Evolutionary conservation across 1,139 yeast species (phyloP), one percentile per base, ranked within the genome.

Genomic region (Scheffersomyces parashehatae): DNA sequence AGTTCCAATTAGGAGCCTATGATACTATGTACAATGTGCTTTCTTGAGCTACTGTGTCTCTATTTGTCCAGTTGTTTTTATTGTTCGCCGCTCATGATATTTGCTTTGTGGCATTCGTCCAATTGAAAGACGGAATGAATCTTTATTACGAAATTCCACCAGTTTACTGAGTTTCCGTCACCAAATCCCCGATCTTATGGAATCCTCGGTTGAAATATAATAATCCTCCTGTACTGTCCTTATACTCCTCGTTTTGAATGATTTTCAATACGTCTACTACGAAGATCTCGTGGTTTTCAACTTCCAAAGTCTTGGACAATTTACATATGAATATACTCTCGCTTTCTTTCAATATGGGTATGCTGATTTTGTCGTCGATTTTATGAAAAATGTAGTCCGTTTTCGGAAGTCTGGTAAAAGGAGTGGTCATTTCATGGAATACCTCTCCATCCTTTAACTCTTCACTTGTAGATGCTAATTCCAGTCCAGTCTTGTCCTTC

Each of bases 221-320:
- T 37, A 86, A 59, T 0, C 89, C 89, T 3, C 89, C 89, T 14
- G 35, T 14, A 2, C 75, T 63, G 43, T 56, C 54, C 5, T 51
- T 49, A n/a, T 60, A 60, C 2, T 54, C 51, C 24, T 58, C 55
- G 28, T 65, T 60, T 26, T 72, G 66, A 61, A 77, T 43, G 4
- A 83, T 76, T n/a, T 83, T 83, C 31, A 74, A 60, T 1, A 85
- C 88, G 45, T 75, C 73, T 3, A 87, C 95, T 3, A 88, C 82
- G 96, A 97, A 89, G 2, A 90, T 82, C 59, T 89, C 96, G 62
- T 90, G 97, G 53, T 85, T 88, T 46, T 85, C 89, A 0, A 89
- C 82, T 14, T 64, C 64, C 43, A 87, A 73, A 6, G 79, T 81
- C 32, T 74, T 65, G 35, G 67, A 65, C 37, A 81, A 78, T 45